Conservation (phyloP, 495 filamentous ascomycete genomes). For the Annulohypoxylon maeteangense region DNA sequence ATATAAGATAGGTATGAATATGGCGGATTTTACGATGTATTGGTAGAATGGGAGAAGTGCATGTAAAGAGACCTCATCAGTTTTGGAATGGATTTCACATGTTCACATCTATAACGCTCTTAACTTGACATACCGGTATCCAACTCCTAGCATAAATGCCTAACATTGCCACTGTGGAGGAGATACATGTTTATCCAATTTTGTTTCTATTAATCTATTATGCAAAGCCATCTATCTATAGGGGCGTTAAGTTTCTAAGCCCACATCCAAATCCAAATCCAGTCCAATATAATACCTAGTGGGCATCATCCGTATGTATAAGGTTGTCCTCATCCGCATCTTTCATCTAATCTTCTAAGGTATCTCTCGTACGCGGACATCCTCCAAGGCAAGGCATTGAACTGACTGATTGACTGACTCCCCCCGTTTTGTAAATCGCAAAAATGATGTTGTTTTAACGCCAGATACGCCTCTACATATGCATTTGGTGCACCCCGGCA, state of each 20-base stretch:
- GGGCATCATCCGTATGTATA: background rate
- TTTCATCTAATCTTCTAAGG: constrained; percentile 3
- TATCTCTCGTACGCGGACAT: constrained; percentile 23
- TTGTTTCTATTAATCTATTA: constrained; percentile 30
- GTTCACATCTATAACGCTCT: background rate
- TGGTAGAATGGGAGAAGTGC: background rate
- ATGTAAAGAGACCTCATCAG: background rate
- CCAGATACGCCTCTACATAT: constrained; percentile 9
- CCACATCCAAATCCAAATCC: background rate
- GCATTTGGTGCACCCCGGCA: background rate
- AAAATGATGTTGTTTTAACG: background rate
- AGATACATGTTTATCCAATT: background rate
- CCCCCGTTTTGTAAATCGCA: background rate
- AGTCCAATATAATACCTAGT: background rate
- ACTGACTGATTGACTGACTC: background rate
- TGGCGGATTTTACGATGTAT: background rate
- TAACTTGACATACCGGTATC: no score
- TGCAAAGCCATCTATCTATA: constrained; percentile 17
- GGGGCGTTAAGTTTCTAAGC: background rate
- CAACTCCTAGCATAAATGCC: background rate
- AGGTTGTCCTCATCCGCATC: constrained; percentile 1
- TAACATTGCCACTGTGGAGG: background rate
- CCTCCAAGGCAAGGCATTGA: background rate
- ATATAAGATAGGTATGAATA: background rate
- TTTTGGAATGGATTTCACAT: background rate